A percentile compares a stretch with the other conserved stretches of the same genome.
These are phyloP conservation scores for Tricholoma terreum DNA, from an alignment of 768 basidiomycete species.

Conservation along the genomic window DNA sequence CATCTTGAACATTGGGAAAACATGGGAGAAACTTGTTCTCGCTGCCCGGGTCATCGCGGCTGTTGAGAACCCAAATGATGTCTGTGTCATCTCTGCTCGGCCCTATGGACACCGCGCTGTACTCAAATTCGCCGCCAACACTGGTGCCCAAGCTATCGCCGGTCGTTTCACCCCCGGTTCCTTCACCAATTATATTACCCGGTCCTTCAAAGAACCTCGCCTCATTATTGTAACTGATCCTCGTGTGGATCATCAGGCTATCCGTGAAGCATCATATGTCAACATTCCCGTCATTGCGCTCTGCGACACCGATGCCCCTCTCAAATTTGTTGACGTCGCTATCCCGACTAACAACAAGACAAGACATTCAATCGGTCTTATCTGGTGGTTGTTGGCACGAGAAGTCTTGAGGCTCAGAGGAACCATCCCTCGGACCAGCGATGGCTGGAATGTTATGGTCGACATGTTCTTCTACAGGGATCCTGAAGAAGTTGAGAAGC, in stretches of 20 bases:
- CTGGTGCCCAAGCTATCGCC: constrained; percentile 97
- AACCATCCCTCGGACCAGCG: constrained; percentile 84
- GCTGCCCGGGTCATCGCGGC: constrained; percentile 97
- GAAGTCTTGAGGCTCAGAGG: constrained; percentile 96
- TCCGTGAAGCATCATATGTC: constrained; percentile 99
- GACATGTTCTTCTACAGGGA: constrained; percentile 99
- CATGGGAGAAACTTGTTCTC: constrained; percentile 98
- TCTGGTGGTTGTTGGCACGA: constrained; percentile 97
- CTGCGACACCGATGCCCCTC: constrained; percentile 96
- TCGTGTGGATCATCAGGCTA: constrained; percentile 99
- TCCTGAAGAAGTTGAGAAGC: constrained; percentile 98
- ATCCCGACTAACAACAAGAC: constrained; percentile 99
- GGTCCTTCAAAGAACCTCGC: constrained; percentile 99
- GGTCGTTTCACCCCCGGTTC: constrained; percentile 99
- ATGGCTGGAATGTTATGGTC: constrained; percentile 98
- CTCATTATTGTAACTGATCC: constrained; percentile 98
- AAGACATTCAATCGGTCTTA: constrained; percentile 92
- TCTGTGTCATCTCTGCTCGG: constrained; percentile 97
- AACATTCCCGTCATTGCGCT: constrained; percentile 99
- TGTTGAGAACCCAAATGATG: constrained; percentile 96
- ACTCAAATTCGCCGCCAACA: constrained; percentile 97
- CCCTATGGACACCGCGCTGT: constrained; percentile 99
- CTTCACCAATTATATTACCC: constrained; percentile 99
- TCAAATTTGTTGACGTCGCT: constrained; percentile 96
- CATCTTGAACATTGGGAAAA: constrained; percentile 98